These are phyloP conservation scores for Phytophthora pisi DNA, from an alignment of 352 stramenopile genomes.

Conservation along the genomic window DNA sequence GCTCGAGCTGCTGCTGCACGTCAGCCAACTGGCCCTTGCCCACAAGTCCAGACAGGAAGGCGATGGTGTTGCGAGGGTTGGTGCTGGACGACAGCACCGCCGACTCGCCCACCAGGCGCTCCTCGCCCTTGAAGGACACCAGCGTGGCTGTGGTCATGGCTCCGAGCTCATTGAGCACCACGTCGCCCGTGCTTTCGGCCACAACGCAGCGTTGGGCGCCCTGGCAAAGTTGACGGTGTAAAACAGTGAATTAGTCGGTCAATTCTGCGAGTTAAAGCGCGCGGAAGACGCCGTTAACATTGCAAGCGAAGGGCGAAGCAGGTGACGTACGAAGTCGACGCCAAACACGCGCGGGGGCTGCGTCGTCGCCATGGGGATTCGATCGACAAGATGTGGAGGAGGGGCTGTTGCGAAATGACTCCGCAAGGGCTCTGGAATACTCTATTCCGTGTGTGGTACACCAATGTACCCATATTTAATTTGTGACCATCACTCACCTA, in stretches of 20 bases:
- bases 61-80: conserved; percentile 85
- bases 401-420: neutral
- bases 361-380: conserved; percentile 34
- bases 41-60: conserved; percentile 69
- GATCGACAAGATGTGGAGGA: conserved; percentile 23
- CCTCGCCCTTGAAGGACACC: conserved; percentile 88
- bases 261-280: conserved; percentile 3
- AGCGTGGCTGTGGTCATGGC: conserved; percentile 87
- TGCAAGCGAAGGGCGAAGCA: neutral
- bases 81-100: conserved; percentile 86
- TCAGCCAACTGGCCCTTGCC: conserved; percentile 54
- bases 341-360: conserved; percentile 60
- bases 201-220: conserved; percentile 83
- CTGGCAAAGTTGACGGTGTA: conserved; percentile 31
- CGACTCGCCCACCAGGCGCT: conserved; percentile 84
- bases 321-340: conserved; percentile 74
- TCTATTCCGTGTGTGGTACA: conserved; percentile 25
- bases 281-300: conserved; percentile 4
- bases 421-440: conserved; percentile 22
- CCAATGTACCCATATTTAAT: conserved; percentile 2
- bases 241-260: conserved; percentile 7
- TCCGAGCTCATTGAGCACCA: conserved; percentile 90
- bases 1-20: conserved; percentile 47
- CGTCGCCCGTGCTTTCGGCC: conserved; percentile 69
- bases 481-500: conserved; percentile 31